A percentile compares a stretch with the other conserved stretches of the same genome.
phyloP scores from a whole-genome alignment of 257 asterid genomes.

The Solanum pennellii region DNA sequence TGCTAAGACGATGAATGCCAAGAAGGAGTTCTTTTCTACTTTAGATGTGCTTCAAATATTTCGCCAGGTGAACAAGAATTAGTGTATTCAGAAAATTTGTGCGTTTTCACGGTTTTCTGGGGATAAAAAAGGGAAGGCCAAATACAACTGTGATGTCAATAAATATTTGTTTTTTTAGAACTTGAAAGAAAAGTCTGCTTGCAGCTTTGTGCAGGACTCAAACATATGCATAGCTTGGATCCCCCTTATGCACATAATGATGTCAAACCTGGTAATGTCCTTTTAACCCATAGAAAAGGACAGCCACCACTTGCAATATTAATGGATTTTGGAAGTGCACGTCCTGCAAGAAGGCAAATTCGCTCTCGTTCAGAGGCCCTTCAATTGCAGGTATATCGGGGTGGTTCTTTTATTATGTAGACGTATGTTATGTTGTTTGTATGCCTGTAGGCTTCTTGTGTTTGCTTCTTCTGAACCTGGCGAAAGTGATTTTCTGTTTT shows the following conservation, averaged over 20 bases:
- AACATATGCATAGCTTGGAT: constrained; percentile 91
- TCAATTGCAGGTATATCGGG: constrained; percentile 72
- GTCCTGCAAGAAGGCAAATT: constrained; percentile 88
- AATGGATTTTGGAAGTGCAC: constrained; percentile 98
- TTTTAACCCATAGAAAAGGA: constrained; percentile 76
- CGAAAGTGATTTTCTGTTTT: neutral
- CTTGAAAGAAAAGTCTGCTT: constrained; percentile 11
- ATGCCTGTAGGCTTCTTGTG: neutral
- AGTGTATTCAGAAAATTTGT: neutral
- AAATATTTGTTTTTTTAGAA: neutral
- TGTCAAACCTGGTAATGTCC: constrained; percentile 92
- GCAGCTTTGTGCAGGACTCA: constrained; percentile 98
- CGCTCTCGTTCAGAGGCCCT: constrained; percentile 88
- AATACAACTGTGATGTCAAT: neutral
- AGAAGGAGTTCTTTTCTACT: constrained; percentile 83
- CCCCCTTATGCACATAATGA: constrained; percentile 97
- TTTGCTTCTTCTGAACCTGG: neutral
- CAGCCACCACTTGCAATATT: constrained; percentile 68
- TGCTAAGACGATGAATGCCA: constrained; percentile 58
- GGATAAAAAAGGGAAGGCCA: neutral
- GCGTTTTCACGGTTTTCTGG: neutral
- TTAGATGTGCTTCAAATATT: constrained; percentile 88
- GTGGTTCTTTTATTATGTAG: neutral
- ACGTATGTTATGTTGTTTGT: neutral
- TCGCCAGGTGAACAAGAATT: constrained; percentile 52